These are phyloP conservation scores for Lentinula sp. DNA, from an alignment of 768 basidiomycete genomes.

Conservation along the genomic window DNA sequence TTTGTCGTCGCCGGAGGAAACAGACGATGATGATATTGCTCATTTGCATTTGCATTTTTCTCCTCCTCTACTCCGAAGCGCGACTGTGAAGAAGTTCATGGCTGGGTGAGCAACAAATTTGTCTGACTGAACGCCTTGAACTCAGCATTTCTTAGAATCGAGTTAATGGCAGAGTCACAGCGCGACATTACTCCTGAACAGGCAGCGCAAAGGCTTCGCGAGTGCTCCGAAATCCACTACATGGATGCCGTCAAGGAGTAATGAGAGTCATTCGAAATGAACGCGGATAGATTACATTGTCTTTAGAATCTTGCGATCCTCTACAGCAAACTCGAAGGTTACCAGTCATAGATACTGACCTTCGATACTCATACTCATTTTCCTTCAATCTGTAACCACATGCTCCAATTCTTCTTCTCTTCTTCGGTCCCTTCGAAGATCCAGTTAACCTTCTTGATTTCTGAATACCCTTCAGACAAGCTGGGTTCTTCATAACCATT, in stretches of 20 bases:
- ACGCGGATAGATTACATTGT: background rate
- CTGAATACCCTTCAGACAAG: constrained; percentile 66
- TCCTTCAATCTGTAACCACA: constrained; percentile 81
- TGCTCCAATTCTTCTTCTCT: constrained; percentile 66
- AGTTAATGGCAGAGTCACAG: constrained; percentile 88
- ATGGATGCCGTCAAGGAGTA: constrained; percentile 14
- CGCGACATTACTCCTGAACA: constrained; percentile 87
- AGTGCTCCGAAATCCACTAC: constrained; percentile 58
- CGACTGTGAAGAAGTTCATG: constrained; percentile 81
- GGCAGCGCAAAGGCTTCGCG: constrained; percentile 63
- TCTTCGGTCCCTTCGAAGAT: constrained; percentile 71
- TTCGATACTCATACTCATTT: constrained; percentile 29
- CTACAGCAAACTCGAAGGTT: too few relatives aligned
- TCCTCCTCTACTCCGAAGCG: constrained; percentile 78
- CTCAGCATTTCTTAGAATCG: constrained; percentile 47
- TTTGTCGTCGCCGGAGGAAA: constrained; percentile 19
- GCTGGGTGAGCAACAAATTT: constrained; percentile 58
- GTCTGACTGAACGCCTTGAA: background rate
- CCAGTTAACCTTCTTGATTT: constrained; percentile 77
- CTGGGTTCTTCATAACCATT: constrained; percentile 63
- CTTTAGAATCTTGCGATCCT: background rate
- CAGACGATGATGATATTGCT: constrained; percentile 49
- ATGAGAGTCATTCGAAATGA: background rate
- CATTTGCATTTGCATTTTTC: constrained; percentile 87
- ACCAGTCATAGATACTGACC: background rate